Percentiles rank a stretch among this genome's conserved stretches.
Conservation (phyloP, 305 asterid genomes). For the Nicotiana rustica region DNA sequence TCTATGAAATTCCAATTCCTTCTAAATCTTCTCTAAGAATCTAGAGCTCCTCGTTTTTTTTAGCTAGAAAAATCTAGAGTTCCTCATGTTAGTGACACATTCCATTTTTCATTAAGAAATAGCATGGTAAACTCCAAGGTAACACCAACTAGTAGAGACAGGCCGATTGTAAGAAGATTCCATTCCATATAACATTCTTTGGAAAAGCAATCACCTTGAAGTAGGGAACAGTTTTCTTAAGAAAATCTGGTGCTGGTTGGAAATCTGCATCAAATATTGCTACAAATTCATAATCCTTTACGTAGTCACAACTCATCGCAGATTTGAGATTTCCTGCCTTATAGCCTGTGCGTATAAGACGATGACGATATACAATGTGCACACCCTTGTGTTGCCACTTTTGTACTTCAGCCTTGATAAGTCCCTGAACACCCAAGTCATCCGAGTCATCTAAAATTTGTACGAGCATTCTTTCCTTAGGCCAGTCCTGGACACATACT, state of each 20-base stretch:
- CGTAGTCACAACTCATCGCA: slow-evolving; percentile 89
- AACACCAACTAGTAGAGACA: background rate
- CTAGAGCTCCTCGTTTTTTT: too few relatives aligned
- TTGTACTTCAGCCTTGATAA: slow-evolving; percentile 84
- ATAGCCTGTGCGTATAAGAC: slow-evolving; percentile 87
- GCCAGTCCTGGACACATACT: slow-evolving; percentile 89
- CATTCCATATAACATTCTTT: background rate
- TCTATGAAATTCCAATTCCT: background rate
- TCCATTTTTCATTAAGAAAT: background rate
- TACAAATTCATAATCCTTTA: slow-evolving; percentile 82
- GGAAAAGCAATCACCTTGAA: slow-evolving; percentile 66
- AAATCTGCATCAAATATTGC: slow-evolving; percentile 96
- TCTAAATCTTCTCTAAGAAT: background rate
- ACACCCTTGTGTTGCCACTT: slow-evolving; percentile 93
- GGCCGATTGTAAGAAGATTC: background rate
- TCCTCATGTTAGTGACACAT: background rate
- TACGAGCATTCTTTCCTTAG: slow-evolving; percentile 86
- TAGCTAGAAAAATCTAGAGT: background rate
- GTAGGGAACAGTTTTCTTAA: slow-evolving; percentile 85
- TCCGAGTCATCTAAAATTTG: slow-evolving; percentile 90
- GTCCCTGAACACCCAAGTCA: slow-evolving; percentile 75
- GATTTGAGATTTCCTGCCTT: slow-evolving; percentile 97
- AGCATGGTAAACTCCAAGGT: background rate
- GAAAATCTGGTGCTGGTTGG: slow-evolving; percentile 90
- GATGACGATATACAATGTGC: slow-evolving; percentile 78